Conservation (phyloP, 2,329 filamentous ascomycete species). For the Cordyceps cateniannulata region DNA sequence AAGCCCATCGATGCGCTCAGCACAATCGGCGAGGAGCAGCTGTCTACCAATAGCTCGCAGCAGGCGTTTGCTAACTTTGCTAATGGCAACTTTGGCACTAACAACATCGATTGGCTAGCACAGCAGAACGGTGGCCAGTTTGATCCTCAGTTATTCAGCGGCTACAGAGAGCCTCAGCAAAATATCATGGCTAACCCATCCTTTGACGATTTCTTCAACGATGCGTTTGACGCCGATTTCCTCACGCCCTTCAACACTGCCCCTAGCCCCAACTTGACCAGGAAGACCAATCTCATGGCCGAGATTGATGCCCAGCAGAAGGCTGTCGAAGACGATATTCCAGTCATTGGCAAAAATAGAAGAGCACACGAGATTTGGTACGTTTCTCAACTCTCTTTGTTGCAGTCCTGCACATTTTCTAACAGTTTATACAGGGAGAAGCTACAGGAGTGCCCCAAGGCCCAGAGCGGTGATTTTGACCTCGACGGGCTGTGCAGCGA, state of each 20-base stretch:
- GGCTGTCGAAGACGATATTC: conserved; percentile 59
- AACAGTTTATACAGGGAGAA: conserved; percentile 65
- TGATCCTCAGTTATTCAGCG: conserved; percentile 84
- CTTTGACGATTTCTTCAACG: conserved; percentile 68
- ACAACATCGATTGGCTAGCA: conserved; percentile 65
- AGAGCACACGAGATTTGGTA: conserved; percentile 10
- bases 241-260: conserved; percentile 71
- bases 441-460: conserved; percentile 77
- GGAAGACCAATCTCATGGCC: conserved; percentile 65
- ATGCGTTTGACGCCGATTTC: conserved; percentile 78
- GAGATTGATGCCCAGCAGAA: conserved; percentile 73
- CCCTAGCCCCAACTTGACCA: conserved; percentile 33
- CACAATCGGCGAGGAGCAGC: conserved; percentile 61
- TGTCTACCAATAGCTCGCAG: conserved; percentile 31
- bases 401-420: conserved; percentile 24
- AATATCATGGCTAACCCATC: conserved; percentile 63
- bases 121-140: conserved; percentile 81
- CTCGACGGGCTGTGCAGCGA: conserved; percentile 90
- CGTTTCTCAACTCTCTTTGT: neutral
- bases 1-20: conserved; percentile 57
- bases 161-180: conserved; percentile 86
- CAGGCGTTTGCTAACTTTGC: conserved; percentile 24
- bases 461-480: conserved; percentile 86
- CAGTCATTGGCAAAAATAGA: neutral
- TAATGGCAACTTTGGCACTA: conserved; percentile 37